Percentiles rank a stretch among this genome's conserved stretches.
Evolutionary conservation across 164 flowering plant species (phyloP).

Genomic region (Tinospora cordifolia): DNA sequence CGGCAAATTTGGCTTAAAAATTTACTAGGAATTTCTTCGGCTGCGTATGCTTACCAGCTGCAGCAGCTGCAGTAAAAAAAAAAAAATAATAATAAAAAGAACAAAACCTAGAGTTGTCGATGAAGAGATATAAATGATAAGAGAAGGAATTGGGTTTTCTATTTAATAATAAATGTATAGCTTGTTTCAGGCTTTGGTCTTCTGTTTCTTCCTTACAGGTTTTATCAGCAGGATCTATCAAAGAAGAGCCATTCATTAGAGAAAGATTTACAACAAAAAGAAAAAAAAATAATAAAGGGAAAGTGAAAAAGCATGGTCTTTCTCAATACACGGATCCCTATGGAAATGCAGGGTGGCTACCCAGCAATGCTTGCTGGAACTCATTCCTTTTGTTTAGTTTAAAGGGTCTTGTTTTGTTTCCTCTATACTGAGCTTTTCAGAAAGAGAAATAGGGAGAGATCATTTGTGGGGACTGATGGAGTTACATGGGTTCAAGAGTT

Average conservation of each 20-base stretch:
- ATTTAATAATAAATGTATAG: not conserved
- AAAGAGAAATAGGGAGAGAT: conserved; percentile 16
- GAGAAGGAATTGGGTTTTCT: too few relatives aligned
- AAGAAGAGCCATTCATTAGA: not conserved
- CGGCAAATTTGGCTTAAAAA: conserved; percentile 3
- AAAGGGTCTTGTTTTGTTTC: conserved; percentile 41
- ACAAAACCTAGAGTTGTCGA: not conserved
- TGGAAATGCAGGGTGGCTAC: conserved; percentile 48
- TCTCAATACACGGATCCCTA: conserved; percentile 81
- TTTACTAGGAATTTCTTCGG: not conserved
- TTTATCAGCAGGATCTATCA: not conserved
- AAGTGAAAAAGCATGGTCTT: conserved; percentile 30
- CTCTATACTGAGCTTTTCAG: conserved; percentile 20
- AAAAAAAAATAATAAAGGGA: conserved; percentile 4
- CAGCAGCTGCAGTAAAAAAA: too few relatives aligned
- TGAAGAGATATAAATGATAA: not conserved
- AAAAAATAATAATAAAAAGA: not conserved
- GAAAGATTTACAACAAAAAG: not conserved
- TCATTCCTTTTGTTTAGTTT: conserved; percentile 73
- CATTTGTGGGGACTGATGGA: conserved; percentile 1
- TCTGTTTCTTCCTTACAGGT: not conserved
- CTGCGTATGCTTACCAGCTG: not conserved
- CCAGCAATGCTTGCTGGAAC: conserved; percentile 43
- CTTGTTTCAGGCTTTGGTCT: conserved; percentile 8
- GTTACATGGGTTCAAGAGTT: conserved; percentile 16